Evolutionary conservation across 305 asterid species (phyloP), one percentile per base, ranked within the genome.

Genomic region (Rubia peregrina): DNA sequence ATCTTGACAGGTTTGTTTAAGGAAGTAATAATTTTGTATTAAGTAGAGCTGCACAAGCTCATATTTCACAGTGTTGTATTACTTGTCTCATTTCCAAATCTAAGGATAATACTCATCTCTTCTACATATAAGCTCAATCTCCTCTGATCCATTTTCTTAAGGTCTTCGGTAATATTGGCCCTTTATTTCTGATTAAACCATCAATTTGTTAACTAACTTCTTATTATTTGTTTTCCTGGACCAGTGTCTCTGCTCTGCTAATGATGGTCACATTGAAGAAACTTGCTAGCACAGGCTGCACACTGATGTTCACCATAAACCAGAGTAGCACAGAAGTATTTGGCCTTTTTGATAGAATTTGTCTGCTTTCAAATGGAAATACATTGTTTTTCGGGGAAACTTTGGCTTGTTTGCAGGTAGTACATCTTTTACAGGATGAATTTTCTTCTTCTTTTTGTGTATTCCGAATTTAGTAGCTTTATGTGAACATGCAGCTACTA

Each of bases 321-420:
- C 99, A 95, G 82, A 95, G 99, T 83, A 95, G 98, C 86, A 95
- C 99, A 2, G 99, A 95, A 86, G 99, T 95, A 42, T 95, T 95
- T 82, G 99, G 99, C 79, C 98, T 95, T 80, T 95, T 91, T 60
- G 97, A 95, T 76, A 83, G 96, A 74, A 93, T 93, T 75, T 93
- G 98, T 79, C 95, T 93, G 79, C 97, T 93, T 77, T 95, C 99
- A 57, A 90, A 90, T 79, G 99, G 99, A 74, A 95, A 95, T 85
- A 95, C 97, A 8, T 80, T 95, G 84, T 95, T 95, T 86, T 95
- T 95, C 71, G 99, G 99, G 73, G 99, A 95, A 88, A 95, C 99
- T 67, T 83, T 95, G 76, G 89, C 99, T 75, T 95, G 99, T 79
- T 89, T 95, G 86, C 99, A 95, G 99, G 99, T 95, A 83, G 80